A percentile compares a stretch with the other conserved stretches of the same genome.
Conservation (phyloP, 148 eudicot genomes). For the Cornus florida region DNA sequence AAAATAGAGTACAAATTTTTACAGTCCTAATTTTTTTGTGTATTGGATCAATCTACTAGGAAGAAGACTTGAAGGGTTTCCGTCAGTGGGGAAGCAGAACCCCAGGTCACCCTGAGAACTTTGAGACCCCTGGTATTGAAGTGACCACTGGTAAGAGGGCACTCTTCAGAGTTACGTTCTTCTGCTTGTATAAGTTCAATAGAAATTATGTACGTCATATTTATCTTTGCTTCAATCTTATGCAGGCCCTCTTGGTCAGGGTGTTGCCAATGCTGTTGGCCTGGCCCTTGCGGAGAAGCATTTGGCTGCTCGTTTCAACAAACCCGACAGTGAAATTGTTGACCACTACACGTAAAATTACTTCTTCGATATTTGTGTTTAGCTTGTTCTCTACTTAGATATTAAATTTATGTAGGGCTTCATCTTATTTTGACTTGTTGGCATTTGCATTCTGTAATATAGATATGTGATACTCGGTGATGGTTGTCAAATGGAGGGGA, state of each 20-base stretch:
- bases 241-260: constrained; percentile 99
- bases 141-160: constrained; percentile 79
- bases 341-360: constrained; percentile 91
- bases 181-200: neutral
- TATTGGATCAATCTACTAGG: constrained; percentile 31
- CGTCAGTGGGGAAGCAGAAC: constrained; percentile 96
- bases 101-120: constrained; percentile 97
- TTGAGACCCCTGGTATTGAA: constrained; percentile 97
- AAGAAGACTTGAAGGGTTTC: constrained; percentile 83
- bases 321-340: constrained; percentile 82
- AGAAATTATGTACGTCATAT: neutral
- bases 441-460: constrained; percentile 8
- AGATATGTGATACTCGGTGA: constrained; percentile 84
- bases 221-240: neutral
- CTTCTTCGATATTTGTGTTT: neutral
- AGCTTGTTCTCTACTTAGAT: neutral
- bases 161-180: constrained; percentile 5
- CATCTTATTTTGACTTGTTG: constrained; percentile 3
- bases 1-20: neutral
- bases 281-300: constrained; percentile 98
- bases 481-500: constrained; percentile 99
- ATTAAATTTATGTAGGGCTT: neutral
- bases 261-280: constrained; percentile 97
- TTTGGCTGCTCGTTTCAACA: constrained; percentile 98
- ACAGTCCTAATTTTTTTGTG: neutral